A percentile compares a stretch with the other conserved stretches of the same genome.
Conservation (phyloP, 2,329 filamentous ascomycete species). For the Neonectria hederae region DNA sequence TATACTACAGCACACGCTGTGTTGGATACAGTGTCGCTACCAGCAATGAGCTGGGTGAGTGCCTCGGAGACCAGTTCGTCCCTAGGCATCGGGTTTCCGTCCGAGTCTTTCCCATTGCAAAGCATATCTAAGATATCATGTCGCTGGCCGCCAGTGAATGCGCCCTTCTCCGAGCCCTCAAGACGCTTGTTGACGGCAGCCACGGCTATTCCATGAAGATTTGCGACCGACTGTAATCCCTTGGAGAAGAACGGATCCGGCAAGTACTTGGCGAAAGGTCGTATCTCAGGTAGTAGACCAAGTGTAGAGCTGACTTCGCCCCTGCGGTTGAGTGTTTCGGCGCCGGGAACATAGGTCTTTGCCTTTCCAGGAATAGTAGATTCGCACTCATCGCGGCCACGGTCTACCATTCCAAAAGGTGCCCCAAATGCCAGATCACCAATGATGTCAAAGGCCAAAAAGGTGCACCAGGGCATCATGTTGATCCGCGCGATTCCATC, state of each 20-base stretch:
- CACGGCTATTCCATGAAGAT: constrained; percentile 25
- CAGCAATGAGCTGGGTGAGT: constrained; percentile 27
- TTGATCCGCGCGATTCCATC: constrained; percentile 19
- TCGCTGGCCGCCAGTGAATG: not conserved
- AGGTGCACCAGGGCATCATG: constrained; percentile 30
- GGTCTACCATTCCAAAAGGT: constrained; percentile 27
- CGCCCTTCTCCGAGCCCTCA: constrained; percentile 3
- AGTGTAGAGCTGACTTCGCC: constrained; percentile 29
- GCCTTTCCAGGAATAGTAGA: constrained; percentile 14
- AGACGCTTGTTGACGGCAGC: constrained; percentile 18
- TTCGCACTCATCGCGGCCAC: constrained; percentile 26
- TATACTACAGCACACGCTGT: constrained; percentile 26
- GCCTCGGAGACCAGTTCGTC: constrained; percentile 28
- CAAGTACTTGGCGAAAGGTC: constrained; percentile 21
- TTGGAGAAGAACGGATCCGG: constrained; percentile 28
- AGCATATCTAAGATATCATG: constrained; percentile 27
- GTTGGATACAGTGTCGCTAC: constrained; percentile 29
- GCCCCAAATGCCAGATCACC: constrained; percentile 28
- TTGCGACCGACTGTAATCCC: constrained; percentile 21
- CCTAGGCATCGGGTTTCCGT: constrained; percentile 17
- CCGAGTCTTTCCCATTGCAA: constrained; percentile 12
- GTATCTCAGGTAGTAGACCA: constrained; percentile 16
- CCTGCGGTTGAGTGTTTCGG: constrained; percentile 24
- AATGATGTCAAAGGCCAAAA: constrained; percentile 28
- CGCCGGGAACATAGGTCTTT: constrained; percentile 19